Evolutionary conservation across 805 yeast genomes (phyloP).

Genomic region (Saturnispora zaruensis): DNA sequence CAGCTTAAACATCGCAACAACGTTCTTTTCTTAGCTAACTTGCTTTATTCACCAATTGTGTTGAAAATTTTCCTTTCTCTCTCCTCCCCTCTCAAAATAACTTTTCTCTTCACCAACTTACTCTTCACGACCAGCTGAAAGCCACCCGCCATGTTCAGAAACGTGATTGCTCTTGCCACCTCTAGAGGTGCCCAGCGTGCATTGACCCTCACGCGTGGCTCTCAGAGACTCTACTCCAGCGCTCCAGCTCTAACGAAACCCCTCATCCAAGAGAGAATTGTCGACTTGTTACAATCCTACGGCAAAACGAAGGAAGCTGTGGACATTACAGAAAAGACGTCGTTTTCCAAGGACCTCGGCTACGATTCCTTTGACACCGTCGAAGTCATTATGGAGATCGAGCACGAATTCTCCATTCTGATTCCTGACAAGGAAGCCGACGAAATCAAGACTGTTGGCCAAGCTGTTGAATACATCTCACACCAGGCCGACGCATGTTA

Average conservation of each 20-base stretch:
- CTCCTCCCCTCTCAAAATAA: neutral
- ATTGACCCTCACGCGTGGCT: neutral
- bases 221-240: slow-evolving; percentile 39
- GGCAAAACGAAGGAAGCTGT: slow-evolving; percentile 40
- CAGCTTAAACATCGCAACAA: neutral
- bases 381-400: slow-evolving; percentile 66
- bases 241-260: slow-evolving; percentile 57
- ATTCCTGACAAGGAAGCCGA: slow-evolving; percentile 89
- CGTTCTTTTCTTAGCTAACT: neutral
- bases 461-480: slow-evolving; percentile 80
- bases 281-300: slow-evolving; percentile 57
- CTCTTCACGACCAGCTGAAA: neutral
- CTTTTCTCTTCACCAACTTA: neutral
- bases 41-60: neutral
- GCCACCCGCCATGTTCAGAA: slow-evolving; percentile 2
- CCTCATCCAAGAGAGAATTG: slow-evolving; percentile 50
- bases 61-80: slow-evolving; percentile 1
- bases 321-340: slow-evolving; percentile 33
- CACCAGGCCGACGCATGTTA: slow-evolving; percentile 46
- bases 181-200: neutral
- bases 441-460: slow-evolving; percentile 86
- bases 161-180: neutral
- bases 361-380: slow-evolving; percentile 66
- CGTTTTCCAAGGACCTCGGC: slow-evolving; percentile 58
- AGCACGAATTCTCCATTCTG: slow-evolving; percentile 68